Evolutionary conservation across 805 yeast species (phyloP).

Genomic region (Spathaspora arborariae): DNA sequence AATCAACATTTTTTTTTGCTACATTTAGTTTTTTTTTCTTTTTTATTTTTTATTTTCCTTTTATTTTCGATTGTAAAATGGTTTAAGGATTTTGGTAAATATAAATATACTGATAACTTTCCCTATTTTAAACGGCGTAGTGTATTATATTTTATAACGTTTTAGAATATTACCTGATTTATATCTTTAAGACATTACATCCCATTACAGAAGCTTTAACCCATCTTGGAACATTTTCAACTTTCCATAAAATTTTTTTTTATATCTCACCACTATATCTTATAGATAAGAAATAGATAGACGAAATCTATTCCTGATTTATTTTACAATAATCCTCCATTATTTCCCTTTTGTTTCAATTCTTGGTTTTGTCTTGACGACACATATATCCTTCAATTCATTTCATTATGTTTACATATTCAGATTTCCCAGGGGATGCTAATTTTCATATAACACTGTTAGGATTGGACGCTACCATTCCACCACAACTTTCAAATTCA

Average conservation of each 20-base stretch:
- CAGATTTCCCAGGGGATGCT: conserved; percentile 1
- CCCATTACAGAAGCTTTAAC: background rate
- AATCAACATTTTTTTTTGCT: background rate
- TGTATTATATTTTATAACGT: background rate
- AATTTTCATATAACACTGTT: background rate
- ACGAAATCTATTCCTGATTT: background rate
- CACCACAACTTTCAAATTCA: background rate
- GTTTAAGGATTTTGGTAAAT: background rate
- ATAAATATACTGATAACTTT: background rate
- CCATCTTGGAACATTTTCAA: background rate
- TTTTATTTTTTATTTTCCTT: background rate
- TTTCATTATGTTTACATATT: background rate
- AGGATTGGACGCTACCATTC: conserved; percentile 1
- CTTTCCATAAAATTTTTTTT: background rate
- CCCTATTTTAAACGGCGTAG: background rate
- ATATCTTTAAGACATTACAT: background rate
- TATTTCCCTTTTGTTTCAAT: background rate
- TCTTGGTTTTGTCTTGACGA: background rate
- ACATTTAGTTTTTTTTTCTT: background rate
- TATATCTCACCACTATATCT: background rate
- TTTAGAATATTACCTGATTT: background rate
- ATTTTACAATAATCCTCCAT: background rate
- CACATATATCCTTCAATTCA: conserved; percentile 1
- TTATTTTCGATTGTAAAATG: background rate
- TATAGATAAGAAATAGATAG: background rate